A percentile compares a stretch with the other conserved stretches of the same genome.
These are phyloP conservation scores for Neophaeococcomyces mojaviensis DNA, from an alignment of 2,329 filamentous ascomycete genomes.

Conservation along the genomic window DNA sequence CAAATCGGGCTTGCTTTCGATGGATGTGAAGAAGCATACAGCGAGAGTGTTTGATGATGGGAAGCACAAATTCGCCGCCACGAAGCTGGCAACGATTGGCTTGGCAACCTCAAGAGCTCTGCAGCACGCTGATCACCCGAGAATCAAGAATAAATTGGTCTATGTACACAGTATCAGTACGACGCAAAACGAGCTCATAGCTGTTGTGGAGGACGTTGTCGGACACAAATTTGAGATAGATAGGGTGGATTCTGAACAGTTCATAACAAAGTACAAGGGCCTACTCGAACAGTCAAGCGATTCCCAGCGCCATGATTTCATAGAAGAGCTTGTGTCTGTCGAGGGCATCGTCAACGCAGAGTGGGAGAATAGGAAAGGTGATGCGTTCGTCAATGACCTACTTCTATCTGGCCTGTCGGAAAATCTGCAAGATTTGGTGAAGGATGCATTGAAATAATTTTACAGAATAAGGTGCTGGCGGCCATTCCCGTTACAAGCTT, in stretches of 20 bases:
- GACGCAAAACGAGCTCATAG: constrained; percentile 37
- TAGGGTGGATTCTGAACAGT: constrained; percentile 8
- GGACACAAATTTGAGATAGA: constrained; percentile 6
- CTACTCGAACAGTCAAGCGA: constrained; percentile 30
- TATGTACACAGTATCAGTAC: constrained; percentile 37
- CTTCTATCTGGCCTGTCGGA: background rate
- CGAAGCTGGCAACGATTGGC: constrained; percentile 6
- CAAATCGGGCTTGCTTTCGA: constrained; percentile 5
- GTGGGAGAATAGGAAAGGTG: constrained; percentile 7
- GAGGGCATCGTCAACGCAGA: constrained; percentile 9
- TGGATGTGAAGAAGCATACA: background rate
- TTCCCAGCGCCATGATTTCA: background rate
- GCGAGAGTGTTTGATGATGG: constrained; percentile 10
- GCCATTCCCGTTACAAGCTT: too few relatives aligned
- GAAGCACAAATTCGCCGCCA: constrained; percentile 6
- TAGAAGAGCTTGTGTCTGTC: constrained; percentile 9
- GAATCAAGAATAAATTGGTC: constrained; percentile 7
- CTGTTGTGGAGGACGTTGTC: constrained; percentile 26
- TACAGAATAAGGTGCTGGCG: too few relatives aligned
- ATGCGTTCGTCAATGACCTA: constrained; percentile 11
- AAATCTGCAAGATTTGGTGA: constrained; percentile 6
- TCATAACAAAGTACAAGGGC: constrained; percentile 5
- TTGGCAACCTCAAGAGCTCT: constrained; percentile 2
- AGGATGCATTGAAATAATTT: constrained; percentile 9
- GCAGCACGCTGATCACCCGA: constrained; percentile 2